Base-by-base conservation (phyloP, 805 yeast genomes). In the Saccharomyces kudriavzevii region DNA sequence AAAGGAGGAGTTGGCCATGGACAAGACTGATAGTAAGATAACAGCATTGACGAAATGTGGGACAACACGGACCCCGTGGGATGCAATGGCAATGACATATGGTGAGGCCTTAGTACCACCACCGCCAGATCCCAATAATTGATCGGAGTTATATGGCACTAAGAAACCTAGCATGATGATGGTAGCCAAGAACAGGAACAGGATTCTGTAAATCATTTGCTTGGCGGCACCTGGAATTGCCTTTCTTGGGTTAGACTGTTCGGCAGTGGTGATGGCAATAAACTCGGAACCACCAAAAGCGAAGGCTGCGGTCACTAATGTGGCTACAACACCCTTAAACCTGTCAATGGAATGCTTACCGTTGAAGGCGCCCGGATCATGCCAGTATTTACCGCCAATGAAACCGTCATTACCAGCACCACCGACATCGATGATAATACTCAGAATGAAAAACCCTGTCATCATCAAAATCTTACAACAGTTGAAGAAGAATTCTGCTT, bases 1-100 rank as follows among this genome's bases (percentile, higher is more conserved):
- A 48, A 84, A 83, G 2, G 90, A 83, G 26, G 90, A 82, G 72
- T 85, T 85, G 64, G 89, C 90, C 52, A 85, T 90, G 6, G 90
- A 85, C 51, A 84, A 66, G 28, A 85, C 89, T 1, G 90, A 84
- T 51, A 85, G 65, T 69, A 85, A 71, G 60, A 85, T 84, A 49
- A 85, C 89, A 20, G 82, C 87, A 65, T 85, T 85, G 74, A 85
- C 83, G 58, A 85, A 82, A 49, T 84, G 80, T 49, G 90, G 90
- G 49, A 84, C 77, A 46, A 82, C 87, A 49, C 74, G 71, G 59
- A 85, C 81, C 60, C 86, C 85, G 40, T 79, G 86, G 53, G 75
- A 72, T 29, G 75, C 67, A 52, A 82, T 73, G 31, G 88, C 86
- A 64, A 84, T 76, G 53, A 84, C 87, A 60, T 79, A 84, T 29